Evolutionary conservation across 2,329 filamentous ascomycete species (phyloP).

Genomic region (Fusarium nanum): DNA sequence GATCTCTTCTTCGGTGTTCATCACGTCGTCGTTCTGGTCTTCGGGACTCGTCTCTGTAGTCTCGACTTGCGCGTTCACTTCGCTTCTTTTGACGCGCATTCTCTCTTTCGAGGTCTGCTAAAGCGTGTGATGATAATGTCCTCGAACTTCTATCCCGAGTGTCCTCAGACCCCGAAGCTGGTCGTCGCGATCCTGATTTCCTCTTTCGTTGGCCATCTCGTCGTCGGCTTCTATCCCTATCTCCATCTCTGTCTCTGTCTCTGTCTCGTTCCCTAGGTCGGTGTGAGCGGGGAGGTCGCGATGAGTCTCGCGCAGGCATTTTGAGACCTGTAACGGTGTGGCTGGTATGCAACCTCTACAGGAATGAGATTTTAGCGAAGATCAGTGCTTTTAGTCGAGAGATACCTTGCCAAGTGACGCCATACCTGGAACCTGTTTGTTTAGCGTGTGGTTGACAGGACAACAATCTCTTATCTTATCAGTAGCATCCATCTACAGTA

Average conservation of each 20-base stretch:
- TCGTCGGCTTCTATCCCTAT: slow-evolving; percentile 33
- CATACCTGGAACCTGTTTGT: slow-evolving; percentile 35
- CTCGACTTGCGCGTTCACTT: slow-evolving; percentile 32
- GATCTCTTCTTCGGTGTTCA: slow-evolving; percentile 38
- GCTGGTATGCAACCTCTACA: slow-evolving; percentile 44
- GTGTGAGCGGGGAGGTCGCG: slow-evolving; percentile 48
- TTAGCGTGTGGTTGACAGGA: slow-evolving; percentile 53
- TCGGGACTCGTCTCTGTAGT: slow-evolving; percentile 47
- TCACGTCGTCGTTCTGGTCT: slow-evolving; percentile 45
- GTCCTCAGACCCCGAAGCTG: slow-evolving; percentile 51
- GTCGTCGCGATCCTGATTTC: slow-evolving; percentile 49
- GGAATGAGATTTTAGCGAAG: slow-evolving; percentile 18
- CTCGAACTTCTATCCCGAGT: slow-evolving; percentile 46
- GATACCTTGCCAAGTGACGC: slow-evolving; percentile 26
- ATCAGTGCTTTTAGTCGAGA: slow-evolving; percentile 22
- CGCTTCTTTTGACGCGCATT: slow-evolving; percentile 63
- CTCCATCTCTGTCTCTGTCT: slow-evolving; percentile 42
- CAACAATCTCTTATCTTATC: slow-evolving; percentile 55
- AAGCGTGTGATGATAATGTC: slow-evolving; percentile 63
- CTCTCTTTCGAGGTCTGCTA: slow-evolving; percentile 73
- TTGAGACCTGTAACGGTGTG: slow-evolving; percentile 31
- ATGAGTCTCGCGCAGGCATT: slow-evolving; percentile 54
- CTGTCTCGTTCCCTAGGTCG: slow-evolving; percentile 36
- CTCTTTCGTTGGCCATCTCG: slow-evolving; percentile 54
- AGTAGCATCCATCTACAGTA: slow-evolving; percentile 9